Evolutionary conservation across 768 basidiomycete species (phyloP), one percentile per base, ranked within the genome.

Genomic region (Hydnomerulius pinastri): DNA sequence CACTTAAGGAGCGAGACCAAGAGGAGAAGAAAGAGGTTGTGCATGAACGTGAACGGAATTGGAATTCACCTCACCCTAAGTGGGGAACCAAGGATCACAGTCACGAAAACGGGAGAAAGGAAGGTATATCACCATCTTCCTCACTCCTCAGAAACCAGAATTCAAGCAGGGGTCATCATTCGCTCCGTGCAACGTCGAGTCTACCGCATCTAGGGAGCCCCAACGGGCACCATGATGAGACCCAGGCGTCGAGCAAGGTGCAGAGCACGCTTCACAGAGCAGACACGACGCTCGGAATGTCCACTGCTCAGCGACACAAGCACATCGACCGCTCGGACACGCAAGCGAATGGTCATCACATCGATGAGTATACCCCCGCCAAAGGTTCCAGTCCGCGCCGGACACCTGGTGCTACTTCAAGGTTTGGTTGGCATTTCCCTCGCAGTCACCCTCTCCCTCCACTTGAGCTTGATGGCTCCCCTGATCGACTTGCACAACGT

Each of bases 11-110:
- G 62, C 69, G 12, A 18, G 62, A 63, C 18, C 46, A 61, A 45
- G 67, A 65, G 36, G 54, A 67, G 44, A 49, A 61, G 50, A 55
- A 64, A n/a, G 78, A 74, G 55, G 49, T 68, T 4, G 51, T 58
- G n/a, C 77, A 80, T 32, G 76, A 78, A 56, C 76, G 83, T 41
- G 85, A 87, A 65, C 73, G 82, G 41, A 87, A 87, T 58, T 87
- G 85, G 86, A 83, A 85, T 63, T 77, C 84, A 7, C 82, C 80
- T n/a, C 78, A 74, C 30, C 83, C 81, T 6, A 76, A 72, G 43
- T 85, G 84, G 84, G 62, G 68, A 17, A 55, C 58, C 23, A 61
- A 54, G 47, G 51, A 46, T 41, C 53, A 50, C 36, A 46, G 55
- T 29, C 46, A 33, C 4, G 52, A n/a, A 12, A 54, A 47, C 28